A percentile compares a stretch with the other conserved stretches of the same genome.
These are phyloP conservation scores for Candida sojae DNA, from an alignment of 1,139 yeast species.

Conservation along the genomic window DNA sequence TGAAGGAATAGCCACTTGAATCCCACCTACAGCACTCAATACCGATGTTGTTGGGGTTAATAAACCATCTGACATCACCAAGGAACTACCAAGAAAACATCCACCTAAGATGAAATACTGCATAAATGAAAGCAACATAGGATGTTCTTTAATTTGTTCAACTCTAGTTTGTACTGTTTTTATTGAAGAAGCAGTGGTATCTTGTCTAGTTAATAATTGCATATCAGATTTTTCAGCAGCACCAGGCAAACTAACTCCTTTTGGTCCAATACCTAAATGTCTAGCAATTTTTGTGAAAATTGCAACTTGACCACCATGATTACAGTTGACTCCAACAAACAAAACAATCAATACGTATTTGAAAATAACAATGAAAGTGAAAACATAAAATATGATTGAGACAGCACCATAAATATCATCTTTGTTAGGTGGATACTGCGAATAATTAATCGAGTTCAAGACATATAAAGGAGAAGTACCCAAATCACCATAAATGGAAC, in stretches of 20 bases:
- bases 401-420: constrained; percentile 52
- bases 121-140: constrained; percentile 25
- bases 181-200: constrained; percentile 33
- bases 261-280: constrained; percentile 47
- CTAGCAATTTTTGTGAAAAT: constrained; percentile 59
- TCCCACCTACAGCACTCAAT: constrained; percentile 52
- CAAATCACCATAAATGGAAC: constrained; percentile 63
- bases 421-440: constrained; percentile 27
- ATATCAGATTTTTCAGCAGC: constrained; percentile 33
- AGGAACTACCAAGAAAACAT: constrained; percentile 56
- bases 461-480: constrained; percentile 64
- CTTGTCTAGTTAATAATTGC: constrained; percentile 42
- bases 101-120: constrained; percentile 35
- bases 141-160: constrained; percentile 21
- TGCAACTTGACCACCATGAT: constrained; percentile 66
- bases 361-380: constrained; percentile 52
- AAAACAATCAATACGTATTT: constrained; percentile 54
- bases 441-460: constrained; percentile 44
- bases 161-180: constrained; percentile 17
- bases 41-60: constrained; percentile 66
- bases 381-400: constrained; percentile 56
- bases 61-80: constrained; percentile 60
- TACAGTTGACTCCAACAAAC: constrained; percentile 52
- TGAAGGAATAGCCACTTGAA: constrained; percentile 46
- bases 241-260: constrained; percentile 46